phyloP scores from a whole-genome alignment of 2,329 filamentous ascomycete genomes.

The Epichloe glyceriae region DNA sequence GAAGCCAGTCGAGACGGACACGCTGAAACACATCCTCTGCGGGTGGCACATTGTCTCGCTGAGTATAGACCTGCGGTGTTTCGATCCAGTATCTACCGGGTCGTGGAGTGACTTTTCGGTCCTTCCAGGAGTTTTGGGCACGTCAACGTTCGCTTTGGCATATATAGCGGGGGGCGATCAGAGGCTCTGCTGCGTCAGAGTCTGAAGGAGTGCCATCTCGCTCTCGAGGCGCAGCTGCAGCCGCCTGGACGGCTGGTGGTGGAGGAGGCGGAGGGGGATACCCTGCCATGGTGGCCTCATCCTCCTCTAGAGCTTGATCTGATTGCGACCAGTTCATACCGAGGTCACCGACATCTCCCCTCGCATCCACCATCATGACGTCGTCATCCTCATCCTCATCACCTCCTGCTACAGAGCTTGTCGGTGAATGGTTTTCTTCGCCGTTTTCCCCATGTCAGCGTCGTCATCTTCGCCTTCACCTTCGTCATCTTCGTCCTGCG shows the following conservation, averaged over 20 bases:
- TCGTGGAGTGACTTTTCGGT: slow-evolving; percentile 35
- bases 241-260: slow-evolving; percentile 47
- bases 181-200: slow-evolving; percentile 53
- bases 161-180: slow-evolving; percentile 50
- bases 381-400: slow-evolving; percentile 41
- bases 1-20: slow-evolving; percentile 84
- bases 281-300: slow-evolving; percentile 66
- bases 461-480: slow-evolving; percentile 54
- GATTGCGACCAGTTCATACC: slow-evolving; percentile 38
- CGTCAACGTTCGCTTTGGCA: slow-evolving; percentile 52
- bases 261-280: slow-evolving; percentile 55
- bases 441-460: slow-evolving; percentile 29
- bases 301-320: slow-evolving; percentile 59
- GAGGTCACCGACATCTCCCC: slow-evolving; percentile 31
- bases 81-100: slow-evolving; percentile 78
- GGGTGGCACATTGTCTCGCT: slow-evolving; percentile 47
- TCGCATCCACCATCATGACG: slow-evolving; percentile 44
- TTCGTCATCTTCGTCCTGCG: slow-evolving; percentile 27
- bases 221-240: slow-evolving; percentile 32
- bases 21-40: slow-evolving; percentile 84
- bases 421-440: slow-evolving; percentile 21
- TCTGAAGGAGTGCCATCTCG: slow-evolving; percentile 57
- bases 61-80: slow-evolving; percentile 57
- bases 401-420: slow-evolving; percentile 22
- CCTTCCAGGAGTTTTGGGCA: slow-evolving; percentile 70